A percentile compares a stretch with the other conserved stretches of the same genome.
These are phyloP conservation scores for Amanita fuliginea DNA, from an alignment of 768 basidiomycete species.

Conservation along the genomic window DNA sequence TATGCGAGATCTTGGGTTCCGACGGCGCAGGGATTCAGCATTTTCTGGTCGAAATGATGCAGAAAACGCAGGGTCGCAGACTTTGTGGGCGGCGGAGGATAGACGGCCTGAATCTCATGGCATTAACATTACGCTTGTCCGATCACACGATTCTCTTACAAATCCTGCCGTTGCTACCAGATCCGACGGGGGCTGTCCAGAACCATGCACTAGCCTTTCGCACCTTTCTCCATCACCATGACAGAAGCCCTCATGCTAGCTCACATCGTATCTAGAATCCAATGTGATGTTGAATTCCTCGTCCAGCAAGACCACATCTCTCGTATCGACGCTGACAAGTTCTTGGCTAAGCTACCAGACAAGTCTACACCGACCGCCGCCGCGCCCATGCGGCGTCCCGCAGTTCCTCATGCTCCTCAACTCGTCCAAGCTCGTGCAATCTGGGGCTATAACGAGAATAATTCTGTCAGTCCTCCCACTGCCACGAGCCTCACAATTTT, in stretches of 20 bases:
- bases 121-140: background rate
- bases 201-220: background rate
- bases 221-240: conserved; percentile 12
- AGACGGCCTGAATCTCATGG: background rate
- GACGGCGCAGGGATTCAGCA: background rate
- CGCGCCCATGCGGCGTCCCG: conserved; percentile 7
- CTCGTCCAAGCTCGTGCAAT: conserved; percentile 40
- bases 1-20: background rate
- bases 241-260: conserved; percentile 36
- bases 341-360: conserved; percentile 35
- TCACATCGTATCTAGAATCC: conserved; percentile 47
- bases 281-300: conserved; percentile 47
- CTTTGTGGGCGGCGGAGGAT: no score
- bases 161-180: no score
- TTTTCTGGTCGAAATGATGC: background rate
- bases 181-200: background rate
- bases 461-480: conserved; percentile 24
- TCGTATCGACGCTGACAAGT: conserved; percentile 32
- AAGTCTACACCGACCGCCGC: conserved; percentile 9
- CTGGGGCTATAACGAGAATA: conserved; percentile 60
- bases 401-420: conserved; percentile 12
- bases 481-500: background rate
- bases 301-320: conserved; percentile 44
- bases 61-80: background rate
- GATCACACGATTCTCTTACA: background rate